Evolutionary conservation across 2,329 filamentous ascomycete species (phyloP).

Genomic region (Trichoderma arundinaceum): DNA sequence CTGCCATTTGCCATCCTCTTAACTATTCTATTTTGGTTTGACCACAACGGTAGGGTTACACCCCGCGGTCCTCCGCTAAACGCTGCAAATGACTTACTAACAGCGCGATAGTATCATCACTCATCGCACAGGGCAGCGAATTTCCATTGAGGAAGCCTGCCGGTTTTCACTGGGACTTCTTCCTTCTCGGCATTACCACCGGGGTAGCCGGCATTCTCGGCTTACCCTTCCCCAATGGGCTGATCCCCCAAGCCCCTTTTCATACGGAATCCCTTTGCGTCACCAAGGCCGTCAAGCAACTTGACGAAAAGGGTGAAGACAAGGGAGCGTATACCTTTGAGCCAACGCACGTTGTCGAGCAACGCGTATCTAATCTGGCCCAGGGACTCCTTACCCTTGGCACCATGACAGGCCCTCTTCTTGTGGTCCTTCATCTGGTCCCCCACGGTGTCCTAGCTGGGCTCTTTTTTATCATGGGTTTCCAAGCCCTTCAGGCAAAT

Average conservation of each 20-base stretch:
- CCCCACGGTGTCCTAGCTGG: conserved; percentile 81
- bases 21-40: conserved; percentile 87
- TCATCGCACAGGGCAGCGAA: conserved; percentile 83
- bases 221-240: conserved; percentile 80
- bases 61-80: neutral
- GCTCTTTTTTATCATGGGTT: conserved; percentile 84
- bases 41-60: conserved; percentile 72
- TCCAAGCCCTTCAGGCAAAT: conserved; percentile 77
- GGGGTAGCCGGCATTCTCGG: conserved; percentile 76
- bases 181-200: conserved; percentile 79
- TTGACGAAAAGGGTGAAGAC: conserved; percentile 58
- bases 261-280: conserved; percentile 81
- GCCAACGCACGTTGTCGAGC: conserved; percentile 72
- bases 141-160: conserved; percentile 81
- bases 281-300: conserved; percentile 59
- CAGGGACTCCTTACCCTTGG: conserved; percentile 79
- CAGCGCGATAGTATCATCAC: conserved; percentile 67
- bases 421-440: conserved; percentile 76
- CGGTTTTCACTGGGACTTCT: conserved; percentile 85
- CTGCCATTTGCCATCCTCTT: conserved; percentile 85
- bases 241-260: conserved; percentile 84
- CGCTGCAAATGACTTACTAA: neutral
- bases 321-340: conserved; percentile 62
- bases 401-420: conserved; percentile 77
- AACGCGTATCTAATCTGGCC: conserved; percentile 77